Percentiles rank a stretch among this genome's conserved stretches.
phyloP scores from a whole-genome alignment of 345 rosid species.

The Eucalyptus melliodora region DNA sequence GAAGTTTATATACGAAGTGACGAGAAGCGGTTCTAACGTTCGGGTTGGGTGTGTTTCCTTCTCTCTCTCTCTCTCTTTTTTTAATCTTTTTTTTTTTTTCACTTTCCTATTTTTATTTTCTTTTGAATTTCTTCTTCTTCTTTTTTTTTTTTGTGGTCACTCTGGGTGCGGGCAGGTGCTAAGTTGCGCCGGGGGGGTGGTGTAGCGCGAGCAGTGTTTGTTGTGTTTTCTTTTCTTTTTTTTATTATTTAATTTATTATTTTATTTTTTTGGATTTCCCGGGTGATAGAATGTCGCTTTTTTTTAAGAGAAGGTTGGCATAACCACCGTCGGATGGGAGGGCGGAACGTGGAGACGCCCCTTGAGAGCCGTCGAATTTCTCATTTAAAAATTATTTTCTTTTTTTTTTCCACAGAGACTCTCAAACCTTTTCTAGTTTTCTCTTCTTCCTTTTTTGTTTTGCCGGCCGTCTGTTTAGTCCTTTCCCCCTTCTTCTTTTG shows the following conservation, averaged over 20 bases:
- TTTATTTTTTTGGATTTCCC: neutral
- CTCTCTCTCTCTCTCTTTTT: neutral
- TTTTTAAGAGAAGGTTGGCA: neutral
- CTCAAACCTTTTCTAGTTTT: neutral
- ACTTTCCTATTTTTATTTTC: neutral
- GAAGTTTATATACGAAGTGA: slow-evolving; percentile 7
- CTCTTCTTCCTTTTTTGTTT: rapidly evolving
- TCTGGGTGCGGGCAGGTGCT: neutral
- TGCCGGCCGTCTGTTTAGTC: neutral
- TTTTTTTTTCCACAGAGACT: neutral
- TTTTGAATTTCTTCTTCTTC: neutral
- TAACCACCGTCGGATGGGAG: neutral
- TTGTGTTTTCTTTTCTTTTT: neutral
- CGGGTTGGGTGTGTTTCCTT: neutral
- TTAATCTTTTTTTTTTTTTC: neutral
- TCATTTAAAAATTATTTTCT: neutral
- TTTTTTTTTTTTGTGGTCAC: neutral
- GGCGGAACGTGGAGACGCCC: neutral
- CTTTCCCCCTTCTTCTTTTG: neutral
- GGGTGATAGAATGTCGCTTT: neutral
- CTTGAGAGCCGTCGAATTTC: neutral
- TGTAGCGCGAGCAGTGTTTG: neutral
- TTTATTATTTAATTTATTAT: neutral
- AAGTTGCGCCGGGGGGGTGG: neutral
- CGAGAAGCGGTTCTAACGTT: neutral